phyloP scores from a whole-genome alignment of 2,329 filamentous ascomycete genomes.

The Arthrobotrys iridis region DNA sequence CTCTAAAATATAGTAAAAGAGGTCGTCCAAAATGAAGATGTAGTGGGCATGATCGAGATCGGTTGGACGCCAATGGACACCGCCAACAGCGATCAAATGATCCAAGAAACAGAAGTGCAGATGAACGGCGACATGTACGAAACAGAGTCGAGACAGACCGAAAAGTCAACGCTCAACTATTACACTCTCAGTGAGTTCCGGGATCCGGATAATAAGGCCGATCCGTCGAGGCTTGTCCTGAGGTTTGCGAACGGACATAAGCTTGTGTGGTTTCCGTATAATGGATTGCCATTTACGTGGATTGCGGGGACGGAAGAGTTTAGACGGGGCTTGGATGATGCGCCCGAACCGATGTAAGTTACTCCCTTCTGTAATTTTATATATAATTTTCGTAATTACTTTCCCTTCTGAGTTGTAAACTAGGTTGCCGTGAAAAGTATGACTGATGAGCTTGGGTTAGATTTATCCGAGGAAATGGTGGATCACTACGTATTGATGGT shows the following conservation, averaged over 20 bases:
- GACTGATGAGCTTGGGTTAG: too few relatives aligned
- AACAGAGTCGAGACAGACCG: too few relatives aligned
- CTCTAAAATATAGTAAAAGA: constrained; percentile 23
- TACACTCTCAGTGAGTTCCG: not conserved
- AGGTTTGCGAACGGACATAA: constrained; percentile 35
- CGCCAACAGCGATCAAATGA: not conserved
- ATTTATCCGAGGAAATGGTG: constrained; percentile 6
- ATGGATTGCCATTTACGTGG: constrained; percentile 23
- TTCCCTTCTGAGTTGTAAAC: too few relatives aligned
- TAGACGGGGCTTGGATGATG: constrained; percentile 1
- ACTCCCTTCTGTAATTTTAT: not conserved
- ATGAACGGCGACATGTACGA: not conserved
- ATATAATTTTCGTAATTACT: not conserved
- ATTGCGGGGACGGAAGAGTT: constrained; percentile 13
- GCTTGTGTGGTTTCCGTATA: constrained; percentile 2
- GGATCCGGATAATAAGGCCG: not conserved
- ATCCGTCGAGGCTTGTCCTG: constrained; percentile 2
- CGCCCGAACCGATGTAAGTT: constrained; percentile 27
- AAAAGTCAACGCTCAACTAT: not conserved
- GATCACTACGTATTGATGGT: not conserved
- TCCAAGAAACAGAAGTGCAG: not conserved
- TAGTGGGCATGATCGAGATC: constrained; percentile 23
- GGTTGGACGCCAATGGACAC: not conserved
- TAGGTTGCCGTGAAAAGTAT: too few relatives aligned
- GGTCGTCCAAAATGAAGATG: not conserved